Evolutionary conservation across 2,329 filamentous ascomycete species (phyloP).

Genomic region (Boeremia lycopersici): DNA sequence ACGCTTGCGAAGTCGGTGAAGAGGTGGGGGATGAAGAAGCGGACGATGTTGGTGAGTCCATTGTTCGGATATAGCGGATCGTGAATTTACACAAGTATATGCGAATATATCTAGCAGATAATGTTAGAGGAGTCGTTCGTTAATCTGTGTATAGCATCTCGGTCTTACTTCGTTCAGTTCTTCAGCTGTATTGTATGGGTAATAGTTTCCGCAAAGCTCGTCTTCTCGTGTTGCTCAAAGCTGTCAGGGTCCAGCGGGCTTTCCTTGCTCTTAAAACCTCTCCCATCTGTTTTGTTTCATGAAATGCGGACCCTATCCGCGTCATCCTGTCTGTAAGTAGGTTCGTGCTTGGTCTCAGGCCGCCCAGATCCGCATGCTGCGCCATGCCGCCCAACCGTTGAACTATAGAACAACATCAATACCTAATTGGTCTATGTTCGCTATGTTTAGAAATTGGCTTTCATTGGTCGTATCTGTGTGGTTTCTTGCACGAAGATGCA

Average conservation of each 20-base stretch:
- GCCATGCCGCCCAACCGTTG: conserved; percentile 12
- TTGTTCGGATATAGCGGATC: conserved; percentile 4
- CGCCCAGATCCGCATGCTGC: conserved; percentile 10
- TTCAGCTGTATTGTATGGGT: not conserved
- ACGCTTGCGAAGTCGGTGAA: conserved; percentile 12
- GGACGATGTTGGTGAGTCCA: conserved; percentile 9
- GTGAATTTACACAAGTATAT: too few species aligned
- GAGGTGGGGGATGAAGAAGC: conserved; percentile 10
- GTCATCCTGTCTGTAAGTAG: conserved; percentile 12
- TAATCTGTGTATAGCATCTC: not conserved
- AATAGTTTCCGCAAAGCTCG: not conserved
- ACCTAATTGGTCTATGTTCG: not conserved
- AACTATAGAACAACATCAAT: not conserved
- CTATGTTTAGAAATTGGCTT: conserved; percentile 8
- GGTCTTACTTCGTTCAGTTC: conserved; percentile 6
- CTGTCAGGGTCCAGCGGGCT: conserved; percentile 11
- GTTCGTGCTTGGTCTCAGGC: conserved; percentile 10
- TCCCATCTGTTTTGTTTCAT: conserved; percentile 14
- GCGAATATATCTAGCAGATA: not conserved
- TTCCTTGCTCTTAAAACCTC: conserved; percentile 9
- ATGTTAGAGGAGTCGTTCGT: not conserved
- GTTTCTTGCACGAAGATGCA: not conserved
- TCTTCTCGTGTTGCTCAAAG: conserved; percentile 2
- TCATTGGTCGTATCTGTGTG: not conserved
- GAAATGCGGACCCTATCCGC: conserved; percentile 19